Conservation (phyloP, 345 rosid species). For the Populus pruinosa region DNA sequence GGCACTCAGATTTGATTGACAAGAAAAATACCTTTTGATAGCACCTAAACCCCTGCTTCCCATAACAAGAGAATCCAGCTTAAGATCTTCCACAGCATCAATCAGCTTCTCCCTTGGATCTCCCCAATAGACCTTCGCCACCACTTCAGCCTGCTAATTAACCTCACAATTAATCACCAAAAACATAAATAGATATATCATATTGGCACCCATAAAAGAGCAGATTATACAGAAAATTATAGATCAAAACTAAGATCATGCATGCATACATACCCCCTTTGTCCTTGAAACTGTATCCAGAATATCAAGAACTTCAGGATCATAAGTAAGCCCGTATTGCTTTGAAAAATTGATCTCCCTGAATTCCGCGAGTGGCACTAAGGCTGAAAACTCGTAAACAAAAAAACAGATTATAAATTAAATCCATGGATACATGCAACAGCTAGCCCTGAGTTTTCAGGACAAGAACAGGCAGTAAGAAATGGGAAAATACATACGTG, state of each 20-base stretch:
- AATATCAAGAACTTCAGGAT: conserved; percentile 39
- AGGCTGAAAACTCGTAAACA: conserved; percentile 27
- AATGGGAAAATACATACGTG: conserved; percentile 26
- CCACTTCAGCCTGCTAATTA: conserved; percentile 39
- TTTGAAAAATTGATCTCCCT: conserved; percentile 41
- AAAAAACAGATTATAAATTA: neutral
- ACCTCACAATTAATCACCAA: neutral
- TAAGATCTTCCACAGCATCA: conserved; percentile 46
- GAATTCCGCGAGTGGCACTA: conserved; percentile 46
- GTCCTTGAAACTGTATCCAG: conserved; percentile 36
- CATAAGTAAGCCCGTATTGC: conserved; percentile 42
- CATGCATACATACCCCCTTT: conserved; percentile 31
- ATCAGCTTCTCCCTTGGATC: conserved; percentile 55
- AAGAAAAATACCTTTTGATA: conserved; percentile 36
- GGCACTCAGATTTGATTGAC: no score
- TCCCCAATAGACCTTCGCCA: conserved; percentile 59
- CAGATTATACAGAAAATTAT: neutral
- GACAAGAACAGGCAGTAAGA: neutral
- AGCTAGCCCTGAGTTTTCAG: neutral
- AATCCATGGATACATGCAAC: neutral
- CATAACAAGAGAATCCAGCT: conserved; percentile 43
- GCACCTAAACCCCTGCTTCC: conserved; percentile 58
- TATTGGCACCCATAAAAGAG: neutral
- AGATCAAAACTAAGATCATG: neutral
- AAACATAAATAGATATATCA: no score